phyloP scores from a whole-genome alignment of 306 rosid genomes.

The Potentilla sterilis region DNA sequence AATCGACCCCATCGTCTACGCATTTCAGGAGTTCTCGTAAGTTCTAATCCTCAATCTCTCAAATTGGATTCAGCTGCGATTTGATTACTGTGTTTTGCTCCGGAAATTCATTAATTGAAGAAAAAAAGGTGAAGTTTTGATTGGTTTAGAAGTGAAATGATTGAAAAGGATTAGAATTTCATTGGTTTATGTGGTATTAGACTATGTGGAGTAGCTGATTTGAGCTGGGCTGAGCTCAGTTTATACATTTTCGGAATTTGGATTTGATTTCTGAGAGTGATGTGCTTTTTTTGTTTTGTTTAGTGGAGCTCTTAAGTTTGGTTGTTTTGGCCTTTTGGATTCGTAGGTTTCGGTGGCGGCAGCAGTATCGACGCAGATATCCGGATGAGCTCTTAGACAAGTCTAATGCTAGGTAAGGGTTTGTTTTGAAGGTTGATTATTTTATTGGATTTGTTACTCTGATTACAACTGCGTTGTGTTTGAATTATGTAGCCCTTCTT shows the following conservation, averaged over 20 bases:
- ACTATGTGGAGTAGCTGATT: not conserved
- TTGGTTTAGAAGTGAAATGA: not conserved
- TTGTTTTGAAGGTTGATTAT: not conserved
- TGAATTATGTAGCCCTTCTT: not conserved
- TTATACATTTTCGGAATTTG: not conserved
- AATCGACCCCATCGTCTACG: constrained; percentile 82
- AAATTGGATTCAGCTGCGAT: not conserved
- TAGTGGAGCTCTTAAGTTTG: constrained; percentile 4
- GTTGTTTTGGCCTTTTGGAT: not conserved
- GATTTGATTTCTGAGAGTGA: not conserved
- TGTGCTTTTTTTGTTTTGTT: not conserved
- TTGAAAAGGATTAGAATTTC: not conserved
- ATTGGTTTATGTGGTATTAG: not conserved
- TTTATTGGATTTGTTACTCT: not conserved
- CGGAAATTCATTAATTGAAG: not conserved
- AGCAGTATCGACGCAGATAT: constrained; percentile 76
- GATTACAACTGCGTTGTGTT: not conserved
- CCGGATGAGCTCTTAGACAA: constrained; percentile 84
- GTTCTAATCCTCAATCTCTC: not conserved
- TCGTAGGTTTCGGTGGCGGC: constrained; percentile 82
- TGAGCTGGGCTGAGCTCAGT: not conserved
- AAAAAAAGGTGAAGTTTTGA: not conserved
- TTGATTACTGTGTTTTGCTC: not conserved
- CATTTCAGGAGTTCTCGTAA: constrained; percentile 90
- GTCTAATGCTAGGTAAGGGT: constrained; percentile 69